A percentile compares a stretch with the other conserved stretches of the same genome.
Conservation (phyloP, 2,329 filamentous ascomycete genomes). For the Calonectria honghensis region DNA sequence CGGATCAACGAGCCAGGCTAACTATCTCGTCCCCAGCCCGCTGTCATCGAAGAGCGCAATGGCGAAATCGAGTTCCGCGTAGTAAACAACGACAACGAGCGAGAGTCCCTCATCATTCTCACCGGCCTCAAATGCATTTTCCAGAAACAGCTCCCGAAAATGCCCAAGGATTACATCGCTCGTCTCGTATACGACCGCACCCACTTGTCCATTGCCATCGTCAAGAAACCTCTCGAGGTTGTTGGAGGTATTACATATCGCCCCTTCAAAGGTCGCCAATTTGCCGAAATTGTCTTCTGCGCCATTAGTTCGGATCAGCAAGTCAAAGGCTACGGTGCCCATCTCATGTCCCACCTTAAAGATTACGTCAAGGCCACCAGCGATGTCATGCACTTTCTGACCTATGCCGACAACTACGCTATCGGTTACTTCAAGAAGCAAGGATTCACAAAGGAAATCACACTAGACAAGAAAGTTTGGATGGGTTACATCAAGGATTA, state of each 20-base stretch:
- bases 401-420: conserved; percentile 98
- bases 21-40: conserved; percentile 73
- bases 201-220: conserved; percentile 96
- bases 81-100: conserved; percentile 94
- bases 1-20: background rate
- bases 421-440: conserved; percentile 99
- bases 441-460: conserved; percentile 99
- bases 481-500: conserved; percentile 99
- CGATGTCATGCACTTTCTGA: conserved; percentile 98
- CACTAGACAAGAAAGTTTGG: conserved; percentile 91
- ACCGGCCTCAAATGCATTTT: conserved; percentile 98
- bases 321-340: conserved; percentile 98
- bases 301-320: conserved; percentile 98
- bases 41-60: conserved; percentile 93
- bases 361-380: conserved; percentile 98
- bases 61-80: conserved; percentile 98
- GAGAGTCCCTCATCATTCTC: conserved; percentile 93
- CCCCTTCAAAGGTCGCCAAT: conserved; percentile 92
- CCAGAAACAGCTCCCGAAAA: conserved; percentile 98
- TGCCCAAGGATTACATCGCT: conserved; percentile 99
- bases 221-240: conserved; percentile 97
- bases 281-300: conserved; percentile 99
- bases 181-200: conserved; percentile 97
- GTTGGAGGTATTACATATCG: conserved; percentile 97
- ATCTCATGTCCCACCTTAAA: conserved; percentile 98